phyloP scores from a whole-genome alignment of 768 basidiomycete genomes.

The Coprinopsis strossmayeri region DNA sequence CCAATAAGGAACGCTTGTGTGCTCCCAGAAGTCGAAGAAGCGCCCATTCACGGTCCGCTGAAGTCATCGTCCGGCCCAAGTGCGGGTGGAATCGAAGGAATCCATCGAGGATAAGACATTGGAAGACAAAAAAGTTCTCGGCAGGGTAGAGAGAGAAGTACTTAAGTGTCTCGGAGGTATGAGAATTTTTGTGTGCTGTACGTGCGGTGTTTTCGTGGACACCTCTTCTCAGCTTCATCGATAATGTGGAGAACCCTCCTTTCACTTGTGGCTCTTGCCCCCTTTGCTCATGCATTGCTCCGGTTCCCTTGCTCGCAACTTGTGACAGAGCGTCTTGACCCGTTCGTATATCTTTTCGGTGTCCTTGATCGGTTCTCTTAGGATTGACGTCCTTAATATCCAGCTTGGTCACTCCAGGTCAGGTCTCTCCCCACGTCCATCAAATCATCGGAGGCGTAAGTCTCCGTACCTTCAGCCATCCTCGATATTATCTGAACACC shows the following conservation, averaged over 20 bases:
- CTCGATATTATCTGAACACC: neutral
- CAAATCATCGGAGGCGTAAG: constrained; percentile 7
- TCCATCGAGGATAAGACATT: too few relatives aligned
- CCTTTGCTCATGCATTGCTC: constrained; percentile 4
- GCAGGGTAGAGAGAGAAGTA: neutral
- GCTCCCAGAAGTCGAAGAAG: too few relatives aligned
- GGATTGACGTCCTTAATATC: neutral
- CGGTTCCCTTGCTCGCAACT: constrained; percentile 6
- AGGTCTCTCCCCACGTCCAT: constrained; percentile 9
- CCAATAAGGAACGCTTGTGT: too few relatives aligned
- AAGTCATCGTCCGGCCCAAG: too few relatives aligned
- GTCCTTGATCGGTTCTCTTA: neutral
- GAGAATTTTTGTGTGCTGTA: too few relatives aligned
- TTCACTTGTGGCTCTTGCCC: constrained; percentile 6
- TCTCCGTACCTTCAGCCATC: too few relatives aligned
- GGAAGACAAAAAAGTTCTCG: neutral
- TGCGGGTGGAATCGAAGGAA: too few relatives aligned
- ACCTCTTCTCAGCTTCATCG: neutral
- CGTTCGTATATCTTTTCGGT: neutral
- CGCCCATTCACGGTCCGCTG: too few relatives aligned
- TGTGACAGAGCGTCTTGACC: constrained; percentile 7
- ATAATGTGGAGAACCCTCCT: constrained; percentile 9
- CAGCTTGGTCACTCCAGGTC: constrained; percentile 9
- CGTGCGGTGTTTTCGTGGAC: too few relatives aligned
- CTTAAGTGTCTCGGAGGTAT: too few relatives aligned